phyloP scores from a whole-genome alignment of 768 basidiomycete genomes.

The Hydnomerulius pinastri region DNA sequence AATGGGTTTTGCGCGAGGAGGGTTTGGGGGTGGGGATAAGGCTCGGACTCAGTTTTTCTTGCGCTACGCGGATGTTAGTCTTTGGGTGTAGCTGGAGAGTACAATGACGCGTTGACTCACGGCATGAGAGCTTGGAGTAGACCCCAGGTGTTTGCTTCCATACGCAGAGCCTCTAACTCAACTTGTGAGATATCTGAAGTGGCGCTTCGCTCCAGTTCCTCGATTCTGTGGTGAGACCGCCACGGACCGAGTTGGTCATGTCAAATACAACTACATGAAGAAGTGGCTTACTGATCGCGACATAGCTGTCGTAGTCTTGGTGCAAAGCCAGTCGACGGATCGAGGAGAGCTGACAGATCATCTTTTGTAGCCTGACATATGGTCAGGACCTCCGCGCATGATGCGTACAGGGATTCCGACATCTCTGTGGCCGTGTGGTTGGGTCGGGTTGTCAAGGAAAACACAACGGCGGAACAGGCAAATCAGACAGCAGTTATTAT shows the following conservation, averaged over 20 bases:
- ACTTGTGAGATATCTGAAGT: conserved; percentile 41
- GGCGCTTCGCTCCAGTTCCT: conserved; percentile 48
- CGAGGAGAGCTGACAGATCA: conserved; percentile 61
- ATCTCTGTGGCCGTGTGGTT: conserved; percentile 19
- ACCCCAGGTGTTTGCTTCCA: conserved; percentile 84
- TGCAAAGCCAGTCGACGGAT: conserved; percentile 71
- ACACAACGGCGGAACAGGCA: no score
- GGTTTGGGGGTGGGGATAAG: conserved; percentile 49
- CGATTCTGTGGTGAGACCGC: conserved; percentile 41
- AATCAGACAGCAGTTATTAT: no score
- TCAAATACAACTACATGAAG: not conserved
- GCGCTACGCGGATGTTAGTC: conserved; percentile 42
- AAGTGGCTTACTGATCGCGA: conserved; percentile 52
- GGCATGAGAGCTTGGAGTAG: conserved; percentile 77
- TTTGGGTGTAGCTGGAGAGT: not conserved
- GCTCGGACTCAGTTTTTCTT: conserved; percentile 60
- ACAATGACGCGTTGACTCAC: conserved; percentile 42
- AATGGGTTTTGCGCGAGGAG: conserved; percentile 77
- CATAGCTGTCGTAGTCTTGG: conserved; percentile 57
- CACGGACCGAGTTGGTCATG: not conserved
- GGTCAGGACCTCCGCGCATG: conserved; percentile 67
- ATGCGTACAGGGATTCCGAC: conserved; percentile 51
- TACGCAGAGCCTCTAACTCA: conserved; percentile 61
- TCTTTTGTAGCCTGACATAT: conserved; percentile 55
- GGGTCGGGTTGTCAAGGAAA: no score